phyloP scores from a whole-genome alignment of 768 basidiomycete genomes.

The Podaxis sp. region DNA sequence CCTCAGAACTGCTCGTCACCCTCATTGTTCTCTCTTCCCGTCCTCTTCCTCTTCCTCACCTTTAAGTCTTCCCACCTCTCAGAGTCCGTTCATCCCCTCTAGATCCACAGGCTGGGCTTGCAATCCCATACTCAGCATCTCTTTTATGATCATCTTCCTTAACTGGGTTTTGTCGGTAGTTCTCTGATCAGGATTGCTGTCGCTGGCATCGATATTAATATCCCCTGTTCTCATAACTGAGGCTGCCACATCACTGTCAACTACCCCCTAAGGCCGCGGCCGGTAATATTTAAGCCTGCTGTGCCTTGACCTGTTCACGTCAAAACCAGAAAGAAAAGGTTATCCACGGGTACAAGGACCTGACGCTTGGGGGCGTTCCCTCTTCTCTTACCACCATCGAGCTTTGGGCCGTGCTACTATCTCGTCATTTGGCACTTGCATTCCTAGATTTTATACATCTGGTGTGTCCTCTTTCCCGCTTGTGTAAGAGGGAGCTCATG shows the following conservation, averaged over 20 bases:
- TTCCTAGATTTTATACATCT: background rate
- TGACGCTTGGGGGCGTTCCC: background rate
- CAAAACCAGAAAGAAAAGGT: background rate
- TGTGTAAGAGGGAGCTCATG: background rate
- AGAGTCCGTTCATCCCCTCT: background rate
- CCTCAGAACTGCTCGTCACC: background rate
- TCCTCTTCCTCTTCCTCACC: background rate
- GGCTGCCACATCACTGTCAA: background rate
- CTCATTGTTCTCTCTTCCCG: no score
- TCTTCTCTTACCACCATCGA: background rate
- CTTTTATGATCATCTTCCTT: background rate
- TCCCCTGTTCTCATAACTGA: background rate
- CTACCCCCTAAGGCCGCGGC: background rate
- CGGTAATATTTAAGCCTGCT: background rate
- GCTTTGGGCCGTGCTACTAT: background rate
- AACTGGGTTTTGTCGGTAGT: background rate
- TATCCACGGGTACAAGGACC: background rate
- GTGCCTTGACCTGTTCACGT: background rate
- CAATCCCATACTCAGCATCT: background rate
- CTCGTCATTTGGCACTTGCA: background rate
- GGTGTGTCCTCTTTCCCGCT: background rate
- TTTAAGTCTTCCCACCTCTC: background rate
- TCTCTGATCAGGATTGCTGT: background rate
- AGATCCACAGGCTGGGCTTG: background rate
- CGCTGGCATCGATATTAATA: background rate